phyloP scores from a whole-genome alignment of 768 basidiomycete species.

The Xanthoconium purpureum region DNA sequence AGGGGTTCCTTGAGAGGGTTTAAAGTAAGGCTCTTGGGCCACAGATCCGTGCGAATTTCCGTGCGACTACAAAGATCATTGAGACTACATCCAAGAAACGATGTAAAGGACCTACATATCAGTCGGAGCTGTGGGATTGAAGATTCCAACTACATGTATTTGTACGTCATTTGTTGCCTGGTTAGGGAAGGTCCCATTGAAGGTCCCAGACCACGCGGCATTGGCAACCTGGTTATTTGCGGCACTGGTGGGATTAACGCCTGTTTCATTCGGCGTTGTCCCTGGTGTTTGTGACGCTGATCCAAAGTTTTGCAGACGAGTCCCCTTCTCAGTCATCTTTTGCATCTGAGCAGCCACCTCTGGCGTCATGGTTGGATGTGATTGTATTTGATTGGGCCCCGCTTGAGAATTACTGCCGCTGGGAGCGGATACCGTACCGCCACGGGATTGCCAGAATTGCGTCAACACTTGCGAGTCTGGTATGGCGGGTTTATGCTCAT shows the following conservation, averaged over 20 bases:
- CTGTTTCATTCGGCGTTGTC: constrained; percentile 11
- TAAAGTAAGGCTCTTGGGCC: constrained; percentile 48
- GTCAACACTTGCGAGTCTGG: constrained; percentile 26
- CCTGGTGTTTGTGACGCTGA: constrained; percentile 18
- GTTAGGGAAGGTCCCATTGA: constrained; percentile 40
- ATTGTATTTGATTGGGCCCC: constrained; percentile 14
- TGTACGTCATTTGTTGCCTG: constrained; percentile 40
- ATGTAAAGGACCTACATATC: constrained; percentile 34
- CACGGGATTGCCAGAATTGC: constrained; percentile 30
- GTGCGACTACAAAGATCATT: constrained; percentile 38
- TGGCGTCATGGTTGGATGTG: constrained; percentile 1
- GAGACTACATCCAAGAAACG: neutral
- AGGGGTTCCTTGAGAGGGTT: constrained; percentile 40
- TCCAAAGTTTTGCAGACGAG: constrained; percentile 22
- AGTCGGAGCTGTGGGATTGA: constrained; percentile 12
- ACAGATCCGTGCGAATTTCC: constrained; percentile 46
- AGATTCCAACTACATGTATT: constrained; percentile 33
- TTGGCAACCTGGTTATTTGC: constrained; percentile 2
- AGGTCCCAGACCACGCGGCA: constrained; percentile 46
- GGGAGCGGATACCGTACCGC: constrained; percentile 11
- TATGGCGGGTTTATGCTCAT: constrained; percentile 19
- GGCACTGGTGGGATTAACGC: neutral
- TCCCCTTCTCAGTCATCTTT: constrained; percentile 44
- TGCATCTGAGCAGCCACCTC: constrained; percentile 43
- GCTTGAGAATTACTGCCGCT: constrained; percentile 11